phyloP scores from a whole-genome alignment of 306 rosid genomes.

The Alnus rubra region DNA sequence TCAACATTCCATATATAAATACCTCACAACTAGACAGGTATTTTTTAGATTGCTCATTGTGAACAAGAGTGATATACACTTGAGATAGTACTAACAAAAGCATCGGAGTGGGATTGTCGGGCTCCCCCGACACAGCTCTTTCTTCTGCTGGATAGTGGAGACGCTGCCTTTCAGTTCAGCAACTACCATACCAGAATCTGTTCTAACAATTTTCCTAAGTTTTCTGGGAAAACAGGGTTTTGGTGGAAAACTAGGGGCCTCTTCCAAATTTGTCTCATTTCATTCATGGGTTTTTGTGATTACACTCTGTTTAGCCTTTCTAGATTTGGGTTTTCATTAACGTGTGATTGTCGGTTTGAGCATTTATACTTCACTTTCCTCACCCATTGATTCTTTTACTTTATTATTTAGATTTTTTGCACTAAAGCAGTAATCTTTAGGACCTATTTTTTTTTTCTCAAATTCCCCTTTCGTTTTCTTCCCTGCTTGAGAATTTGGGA shows the following conservation, averaged over 20 bases:
- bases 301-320: slow-evolving; percentile 19
- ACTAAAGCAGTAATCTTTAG: slow-evolving; percentile 10
- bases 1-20: no score
- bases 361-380: slow-evolving; percentile 18
- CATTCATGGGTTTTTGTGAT: slow-evolving; percentile 15
- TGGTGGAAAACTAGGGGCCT: background rate
- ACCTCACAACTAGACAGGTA: no score
- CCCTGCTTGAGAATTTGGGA: slow-evolving; percentile 18
- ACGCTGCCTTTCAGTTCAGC: no score
- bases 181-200: no score
- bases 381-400: slow-evolving; percentile 19
- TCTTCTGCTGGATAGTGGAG: no score
- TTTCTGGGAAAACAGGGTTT: no score
- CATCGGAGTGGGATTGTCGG: no score
- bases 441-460: slow-evolving; percentile 10
- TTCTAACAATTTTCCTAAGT: no score
- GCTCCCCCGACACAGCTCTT: no score
- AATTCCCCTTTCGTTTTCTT: slow-evolving; percentile 20
- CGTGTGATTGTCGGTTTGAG: slow-evolving; percentile 26
- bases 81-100: no score
- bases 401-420: slow-evolving; percentile 11
- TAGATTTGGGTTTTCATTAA: slow-evolving; percentile 28
- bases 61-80: no score
- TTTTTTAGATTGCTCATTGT: no score
- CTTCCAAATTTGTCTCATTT: slow-evolving; percentile 7